Conservation (phyloP, 169 alveolate species). For the Theileria orientalis region DNA sequence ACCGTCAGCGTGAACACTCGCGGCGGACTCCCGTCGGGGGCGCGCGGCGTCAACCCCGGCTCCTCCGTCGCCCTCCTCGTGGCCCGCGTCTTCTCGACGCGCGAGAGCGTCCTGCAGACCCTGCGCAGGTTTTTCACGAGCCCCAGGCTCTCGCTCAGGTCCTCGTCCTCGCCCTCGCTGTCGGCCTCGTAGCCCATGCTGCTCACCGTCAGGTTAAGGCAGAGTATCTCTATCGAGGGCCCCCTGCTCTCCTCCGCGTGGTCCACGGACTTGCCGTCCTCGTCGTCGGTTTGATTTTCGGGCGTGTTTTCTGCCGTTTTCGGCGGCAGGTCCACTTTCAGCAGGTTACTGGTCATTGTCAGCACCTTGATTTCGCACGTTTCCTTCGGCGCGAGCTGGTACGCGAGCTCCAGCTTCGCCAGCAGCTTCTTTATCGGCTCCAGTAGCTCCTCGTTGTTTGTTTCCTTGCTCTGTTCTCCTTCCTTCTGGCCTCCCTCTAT, state of each 20-base stretch:
- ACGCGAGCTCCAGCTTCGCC: not conserved
- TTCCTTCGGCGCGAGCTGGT: conserved; percentile 3
- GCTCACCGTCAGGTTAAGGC: not conserved
- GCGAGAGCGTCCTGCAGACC: not conserved
- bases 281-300: not conserved
- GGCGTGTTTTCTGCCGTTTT: not conserved
- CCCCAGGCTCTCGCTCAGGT: not conserved
- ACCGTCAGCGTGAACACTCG: not conserved
- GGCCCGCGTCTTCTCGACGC: conserved; percentile 13
- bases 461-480: not conserved
- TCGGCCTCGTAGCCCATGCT: conserved; percentile 6
- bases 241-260: not conserved
- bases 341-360: not conserved
- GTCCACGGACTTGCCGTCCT: not conserved
- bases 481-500: not conserved
- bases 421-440: not conserved
- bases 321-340: not conserved
- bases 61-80: conserved; percentile 4
- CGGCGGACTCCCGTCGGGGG: not conserved
- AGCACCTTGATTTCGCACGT: not conserved
- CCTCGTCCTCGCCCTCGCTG: conserved; percentile 10
- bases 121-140: conserved; percentile 8
- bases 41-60: conserved; percentile 3
- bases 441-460: not conserved
- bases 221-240: not conserved